Conservation (phyloP, 441 rosid species). For the Gossypium lobatum region DNA sequence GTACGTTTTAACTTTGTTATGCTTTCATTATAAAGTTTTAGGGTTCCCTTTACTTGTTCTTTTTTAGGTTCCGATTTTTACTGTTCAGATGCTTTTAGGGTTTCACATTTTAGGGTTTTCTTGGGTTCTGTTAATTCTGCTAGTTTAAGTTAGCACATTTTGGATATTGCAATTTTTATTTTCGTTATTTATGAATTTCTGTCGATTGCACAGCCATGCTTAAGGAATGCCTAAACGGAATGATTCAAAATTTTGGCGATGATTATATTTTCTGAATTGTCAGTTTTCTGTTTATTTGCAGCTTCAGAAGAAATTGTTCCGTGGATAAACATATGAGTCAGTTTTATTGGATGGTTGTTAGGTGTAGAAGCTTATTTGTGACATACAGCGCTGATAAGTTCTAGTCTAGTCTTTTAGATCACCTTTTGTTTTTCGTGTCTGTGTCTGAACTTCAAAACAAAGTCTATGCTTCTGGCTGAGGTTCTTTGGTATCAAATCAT, state of each 20-base stretch:
- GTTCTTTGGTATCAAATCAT: too few species aligned
- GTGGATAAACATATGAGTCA: too few species aligned
- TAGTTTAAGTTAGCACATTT: not conserved
- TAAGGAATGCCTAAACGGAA: not conserved
- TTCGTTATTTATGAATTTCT: not conserved
- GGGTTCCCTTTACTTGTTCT: not conserved
- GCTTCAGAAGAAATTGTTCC: not conserved
- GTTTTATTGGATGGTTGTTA: too few species aligned
- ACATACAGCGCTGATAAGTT: too few species aligned
- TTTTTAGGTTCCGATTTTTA: not conserved
- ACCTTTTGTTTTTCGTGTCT: too few species aligned
- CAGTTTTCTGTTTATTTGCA: not conserved
- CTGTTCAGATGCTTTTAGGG: not conserved
- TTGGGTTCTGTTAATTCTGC: not conserved
- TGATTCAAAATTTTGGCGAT: not conserved
- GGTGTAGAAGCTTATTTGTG: too few species aligned
- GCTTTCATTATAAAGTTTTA: not conserved
- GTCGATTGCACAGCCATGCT: not conserved
- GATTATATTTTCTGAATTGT: not conserved
- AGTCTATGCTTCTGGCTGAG: too few species aligned
- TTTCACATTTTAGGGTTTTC: not conserved
- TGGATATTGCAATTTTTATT: not conserved
- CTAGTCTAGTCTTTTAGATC: too few species aligned
- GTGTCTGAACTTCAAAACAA: too few species aligned
- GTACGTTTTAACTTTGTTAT: constrained; percentile 24